Percentiles rank a stretch among this genome's conserved stretches.
Conservation (phyloP, 176 grass and related monocot genomes). For the Melocanna baccifera region DNA sequence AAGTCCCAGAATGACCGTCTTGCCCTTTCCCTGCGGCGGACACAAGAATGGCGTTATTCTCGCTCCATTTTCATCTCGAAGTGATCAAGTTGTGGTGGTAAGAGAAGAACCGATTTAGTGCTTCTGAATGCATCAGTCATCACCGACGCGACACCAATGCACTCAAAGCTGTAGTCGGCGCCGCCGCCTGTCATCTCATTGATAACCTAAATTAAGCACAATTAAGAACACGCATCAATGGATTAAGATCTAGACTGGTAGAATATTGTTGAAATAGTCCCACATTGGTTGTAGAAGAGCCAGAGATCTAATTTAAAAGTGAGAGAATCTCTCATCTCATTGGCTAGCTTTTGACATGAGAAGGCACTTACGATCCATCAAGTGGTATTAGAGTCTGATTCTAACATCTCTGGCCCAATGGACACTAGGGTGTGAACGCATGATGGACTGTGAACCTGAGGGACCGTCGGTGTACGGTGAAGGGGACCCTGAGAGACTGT, state of each 20-base stretch:
- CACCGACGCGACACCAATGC: slow-evolving; percentile 56
- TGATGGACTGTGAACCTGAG: too few species aligned
- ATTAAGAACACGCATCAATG: background rate
- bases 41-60: background rate
- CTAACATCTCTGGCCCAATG: too few species aligned
- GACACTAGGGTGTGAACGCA: too few species aligned
- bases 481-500: too few species aligned
- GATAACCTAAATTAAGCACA: slow-evolving; percentile 43
- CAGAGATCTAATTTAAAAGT: too few species aligned
- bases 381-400: too few species aligned
- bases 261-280: too few species aligned
- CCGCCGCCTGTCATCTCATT: slow-evolving; percentile 55
- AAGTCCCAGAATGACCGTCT: slow-evolving; percentile 56
- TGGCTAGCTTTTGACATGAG: too few species aligned
- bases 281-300: too few species aligned
- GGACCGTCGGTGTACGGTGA: too few species aligned
- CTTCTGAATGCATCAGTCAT: slow-evolving; percentile 62
- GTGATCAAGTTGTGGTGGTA: background rate
- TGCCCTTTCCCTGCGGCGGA: slow-evolving; percentile 49
- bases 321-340: too few species aligned
- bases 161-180: slow-evolving; percentile 73
- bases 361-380: too few species aligned
- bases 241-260: background rate
- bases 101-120: slow-evolving; percentile 35
- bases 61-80: background rate